Conservation (phyloP, 163 green algal species). For the Chloromonas sp. region DNA sequence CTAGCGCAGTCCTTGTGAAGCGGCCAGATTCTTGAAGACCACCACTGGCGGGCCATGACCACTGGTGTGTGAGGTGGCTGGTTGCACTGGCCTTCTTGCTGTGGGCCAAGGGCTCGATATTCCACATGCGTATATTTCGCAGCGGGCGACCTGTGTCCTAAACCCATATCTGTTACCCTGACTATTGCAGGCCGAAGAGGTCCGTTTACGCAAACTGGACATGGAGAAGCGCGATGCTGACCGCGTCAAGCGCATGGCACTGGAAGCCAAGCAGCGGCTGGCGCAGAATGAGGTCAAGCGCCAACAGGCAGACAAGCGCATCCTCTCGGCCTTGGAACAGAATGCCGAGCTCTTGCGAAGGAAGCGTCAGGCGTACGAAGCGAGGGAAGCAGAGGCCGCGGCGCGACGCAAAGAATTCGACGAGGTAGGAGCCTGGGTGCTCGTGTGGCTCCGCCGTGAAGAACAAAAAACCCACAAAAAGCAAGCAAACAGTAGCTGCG, state of each 20-base stretch:
- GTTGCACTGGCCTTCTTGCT: too few relatives aligned
- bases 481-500: too few relatives aligned
- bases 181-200: slow-evolving; percentile 24
- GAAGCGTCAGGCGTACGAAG: slow-evolving; percentile 58
- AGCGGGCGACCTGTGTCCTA: too few relatives aligned
- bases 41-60: too few relatives aligned
- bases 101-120: too few relatives aligned
- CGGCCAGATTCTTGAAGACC: too few relatives aligned
- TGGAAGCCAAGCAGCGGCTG: slow-evolving; percentile 47
- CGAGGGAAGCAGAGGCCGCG: slow-evolving; percentile 49
- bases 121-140: too few relatives aligned
- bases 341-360: slow-evolving; percentile 54
- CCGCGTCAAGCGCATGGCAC: slow-evolving; percentile 44
- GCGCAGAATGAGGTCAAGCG: slow-evolving; percentile 50
- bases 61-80: too few relatives aligned
- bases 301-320: slow-evolving; percentile 64
- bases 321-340: slow-evolving; percentile 48
- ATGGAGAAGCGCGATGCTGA: slow-evolving; percentile 58
- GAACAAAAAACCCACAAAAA: too few relatives aligned
- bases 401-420: slow-evolving; percentile 42
- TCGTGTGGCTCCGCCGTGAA: too few relatives aligned
- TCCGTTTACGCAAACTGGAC: slow-evolving; percentile 48
- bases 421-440: slow-evolving; percentile 10
- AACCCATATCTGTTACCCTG: background rate
- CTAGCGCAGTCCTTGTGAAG: too few relatives aligned